Conservation (phyloP, 208 protist species). For the Zelonia costaricensis region DNA sequence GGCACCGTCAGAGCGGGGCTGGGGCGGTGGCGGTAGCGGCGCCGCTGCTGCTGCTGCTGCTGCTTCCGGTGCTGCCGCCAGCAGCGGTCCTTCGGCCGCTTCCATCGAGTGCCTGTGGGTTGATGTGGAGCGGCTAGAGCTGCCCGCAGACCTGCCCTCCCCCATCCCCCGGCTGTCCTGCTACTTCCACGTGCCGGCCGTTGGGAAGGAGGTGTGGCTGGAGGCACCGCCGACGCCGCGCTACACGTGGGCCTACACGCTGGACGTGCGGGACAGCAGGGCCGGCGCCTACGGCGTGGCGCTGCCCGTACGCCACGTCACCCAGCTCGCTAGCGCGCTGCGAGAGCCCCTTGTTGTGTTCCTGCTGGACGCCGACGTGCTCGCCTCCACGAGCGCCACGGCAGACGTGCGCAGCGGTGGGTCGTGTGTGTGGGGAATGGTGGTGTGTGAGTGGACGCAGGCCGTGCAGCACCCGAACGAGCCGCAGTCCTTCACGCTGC, state of each 20-base stretch:
- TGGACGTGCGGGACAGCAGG: constrained; percentile 20
- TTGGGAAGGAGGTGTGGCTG: constrained; percentile 64
- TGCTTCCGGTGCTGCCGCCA: no score
- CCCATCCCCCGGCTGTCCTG: constrained; percentile 78
- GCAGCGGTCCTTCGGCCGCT: background rate
- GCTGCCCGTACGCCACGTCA: constrained; percentile 43
- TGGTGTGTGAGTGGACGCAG: constrained; percentile 65
- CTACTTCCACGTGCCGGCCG: constrained; percentile 56
- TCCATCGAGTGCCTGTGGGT: constrained; percentile 29
- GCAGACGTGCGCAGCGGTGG: background rate
- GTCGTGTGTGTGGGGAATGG: constrained; percentile 69
- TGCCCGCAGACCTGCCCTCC: constrained; percentile 43
- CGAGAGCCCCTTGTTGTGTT: constrained; percentile 84
- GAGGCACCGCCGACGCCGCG: constrained; percentile 55
- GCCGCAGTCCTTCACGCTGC: constrained; percentile 44
- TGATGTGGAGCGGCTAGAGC: constrained; percentile 63
- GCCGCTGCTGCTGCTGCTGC: background rate
- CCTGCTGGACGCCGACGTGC: constrained; percentile 71
- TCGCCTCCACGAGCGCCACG: constrained; percentile 4
- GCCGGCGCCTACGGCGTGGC: constrained; percentile 23
- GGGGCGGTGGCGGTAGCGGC: background rate
- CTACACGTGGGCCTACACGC: constrained; percentile 65
- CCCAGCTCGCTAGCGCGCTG: constrained; percentile 43
- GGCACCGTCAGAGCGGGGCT: background rate
- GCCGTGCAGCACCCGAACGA: constrained; percentile 49